These are phyloP conservation scores for Wickerhamiella qilinensis DNA, from an alignment of 805 yeast species.

Conservation along the genomic window DNA sequence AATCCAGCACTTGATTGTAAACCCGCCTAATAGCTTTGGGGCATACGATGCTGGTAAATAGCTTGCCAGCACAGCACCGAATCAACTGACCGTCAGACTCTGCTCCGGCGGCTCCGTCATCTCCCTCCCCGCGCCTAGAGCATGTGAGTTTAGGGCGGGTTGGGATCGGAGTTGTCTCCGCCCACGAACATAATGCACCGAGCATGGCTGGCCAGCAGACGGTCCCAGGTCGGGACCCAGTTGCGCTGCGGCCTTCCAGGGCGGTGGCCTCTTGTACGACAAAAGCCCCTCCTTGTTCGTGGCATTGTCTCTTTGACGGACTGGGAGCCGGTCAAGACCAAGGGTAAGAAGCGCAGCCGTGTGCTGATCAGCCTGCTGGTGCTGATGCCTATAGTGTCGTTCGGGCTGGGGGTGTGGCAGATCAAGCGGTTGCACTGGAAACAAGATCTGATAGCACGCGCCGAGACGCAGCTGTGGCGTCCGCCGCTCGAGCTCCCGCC, in stretches of 20 bases:
- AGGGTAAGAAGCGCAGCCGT: constrained; percentile 23
- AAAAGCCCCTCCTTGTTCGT: not conserved
- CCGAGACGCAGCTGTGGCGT: constrained; percentile 66
- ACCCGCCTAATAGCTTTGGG: not conserved
- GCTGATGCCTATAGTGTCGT: constrained; percentile 76
- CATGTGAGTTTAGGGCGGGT: too few species aligned
- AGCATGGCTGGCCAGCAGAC: too few species aligned
- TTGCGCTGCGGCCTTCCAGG: too few species aligned
- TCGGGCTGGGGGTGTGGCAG: constrained; percentile 90
- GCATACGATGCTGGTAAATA: too few species aligned
- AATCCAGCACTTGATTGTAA: not conserved
- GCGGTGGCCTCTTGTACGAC: not conserved
- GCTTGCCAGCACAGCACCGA: too few species aligned
- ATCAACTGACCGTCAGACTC: not conserved
- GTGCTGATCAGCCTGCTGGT: constrained; percentile 28
- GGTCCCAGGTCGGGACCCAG: too few species aligned
- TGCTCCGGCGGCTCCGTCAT: not conserved
- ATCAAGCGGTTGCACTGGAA: constrained; percentile 77
- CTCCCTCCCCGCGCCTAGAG: too few species aligned
- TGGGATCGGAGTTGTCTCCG: too few species aligned
- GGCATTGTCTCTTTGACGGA: constrained; percentile 28
- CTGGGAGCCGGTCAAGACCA: constrained; percentile 64
- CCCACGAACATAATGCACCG: too few species aligned
- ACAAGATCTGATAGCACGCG: constrained; percentile 57
- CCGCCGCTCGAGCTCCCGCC: constrained; percentile 59